A percentile compares a stretch with the other conserved stretches of the same genome.
Evolutionary conservation across 805 yeast genomes (phyloP).

Genomic region (Barnettozyma wickerhamii): DNA sequence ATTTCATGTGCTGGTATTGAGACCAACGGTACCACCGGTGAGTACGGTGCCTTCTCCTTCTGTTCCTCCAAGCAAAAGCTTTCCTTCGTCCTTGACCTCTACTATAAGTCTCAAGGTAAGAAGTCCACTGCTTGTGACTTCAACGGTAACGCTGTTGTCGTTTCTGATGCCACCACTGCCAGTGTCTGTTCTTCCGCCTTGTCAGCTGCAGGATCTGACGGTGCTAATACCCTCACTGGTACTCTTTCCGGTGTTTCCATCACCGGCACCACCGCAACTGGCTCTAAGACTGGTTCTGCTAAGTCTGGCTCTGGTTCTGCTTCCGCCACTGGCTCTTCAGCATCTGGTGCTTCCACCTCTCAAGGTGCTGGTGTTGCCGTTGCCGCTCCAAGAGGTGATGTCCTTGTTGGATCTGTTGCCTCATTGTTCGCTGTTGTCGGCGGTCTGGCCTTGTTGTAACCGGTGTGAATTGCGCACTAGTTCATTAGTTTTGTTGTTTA

Average conservation of each 20-base stretch:
- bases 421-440: conserved; percentile 30
- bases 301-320: neutral
- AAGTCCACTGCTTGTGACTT: conserved; percentile 56
- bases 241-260: conserved; percentile 13
- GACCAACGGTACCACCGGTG: conserved; percentile 60
- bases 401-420: conserved; percentile 28
- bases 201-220: conserved; percentile 64
- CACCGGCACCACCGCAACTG: conserved; percentile 11
- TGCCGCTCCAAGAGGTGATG: conserved; percentile 28
- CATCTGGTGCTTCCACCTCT: conserved; percentile 14
- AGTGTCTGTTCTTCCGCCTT: conserved; percentile 54
- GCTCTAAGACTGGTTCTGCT: conserved; percentile 6
- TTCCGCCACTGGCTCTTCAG: conserved; percentile 6
- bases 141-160: conserved; percentile 60
- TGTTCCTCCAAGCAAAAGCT: conserved; percentile 63
- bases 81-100: conserved; percentile 59
- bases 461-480: neutral
- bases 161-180: conserved; percentile 41
- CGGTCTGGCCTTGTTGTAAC: conserved; percentile 32
- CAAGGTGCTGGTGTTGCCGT: conserved; percentile 20
- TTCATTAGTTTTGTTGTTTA: neutral
- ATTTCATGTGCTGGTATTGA: conserved; percentile 57
- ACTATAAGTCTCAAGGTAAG: conserved; percentile 47
- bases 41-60: conserved; percentile 70
- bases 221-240: conserved; percentile 54